Base-by-base conservation (phyloP, 768 basidiomycete genomes). In the Mycena metata region DNA sequence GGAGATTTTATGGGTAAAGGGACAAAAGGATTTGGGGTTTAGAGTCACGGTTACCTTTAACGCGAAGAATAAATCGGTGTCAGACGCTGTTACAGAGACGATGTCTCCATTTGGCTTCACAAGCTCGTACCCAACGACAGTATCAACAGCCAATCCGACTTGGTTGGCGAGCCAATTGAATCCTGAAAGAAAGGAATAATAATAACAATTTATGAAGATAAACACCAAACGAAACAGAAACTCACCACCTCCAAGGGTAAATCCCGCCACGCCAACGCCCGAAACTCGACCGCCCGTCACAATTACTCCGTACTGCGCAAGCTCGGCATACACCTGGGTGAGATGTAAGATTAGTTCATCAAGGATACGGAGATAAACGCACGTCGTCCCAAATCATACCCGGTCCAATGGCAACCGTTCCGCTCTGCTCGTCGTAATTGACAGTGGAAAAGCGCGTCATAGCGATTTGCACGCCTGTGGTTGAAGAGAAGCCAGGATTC, bases 111-210 rank as follows among this genome's bases (percentile, higher is more conserved):
- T 83, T 0, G 90, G 89, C 58, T 86, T 78, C 0, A 89, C 89
- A 1, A 91, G 79, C 67, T 90, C 87, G 70, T 78, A 89, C 0
- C 83, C 83, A n/a, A 77, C 76, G 39, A 91, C 80, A 1, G 80
- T 89, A 65, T 91, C 90, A n/a, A 85, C 71, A 0, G 87, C 85
- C 58, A 92, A 69, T 16, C 90, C 90, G 67, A 85, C 80, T 62
- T 90, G 87, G 66, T 91, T 90, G 0, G 87, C 87, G 56, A 83
- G 78, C 85, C 86, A 91, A 12, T 90, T 90, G 71, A 89, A 91
- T 4, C 90, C 69, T 70, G 46, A 17, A 12, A 30, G 30, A 30
- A 30, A 30, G 30, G 6, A 30, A 30, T 3, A 30, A 30, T 6
- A 30, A 30, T 30, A 30, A 30, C 30, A 30, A 30, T 6, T 30